Evolutionary conservation across 108 stramenopile species (phyloP).

Genomic region (Schizochytrium sp.): DNA sequence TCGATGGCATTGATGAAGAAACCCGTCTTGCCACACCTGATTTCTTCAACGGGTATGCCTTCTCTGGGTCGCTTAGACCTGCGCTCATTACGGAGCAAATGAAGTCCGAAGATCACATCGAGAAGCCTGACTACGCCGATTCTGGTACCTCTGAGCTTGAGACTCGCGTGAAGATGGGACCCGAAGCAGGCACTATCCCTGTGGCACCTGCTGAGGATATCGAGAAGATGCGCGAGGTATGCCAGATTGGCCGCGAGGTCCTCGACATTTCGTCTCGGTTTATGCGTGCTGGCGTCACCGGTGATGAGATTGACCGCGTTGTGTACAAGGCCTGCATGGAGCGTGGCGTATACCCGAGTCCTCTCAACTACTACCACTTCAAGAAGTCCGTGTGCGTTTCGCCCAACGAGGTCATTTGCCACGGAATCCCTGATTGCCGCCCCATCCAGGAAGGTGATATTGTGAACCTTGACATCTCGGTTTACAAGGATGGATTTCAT

Average conservation of each 20-base stretch:
- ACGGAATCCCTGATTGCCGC: slow-evolving; percentile 96
- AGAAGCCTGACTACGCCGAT: slow-evolving; percentile 16
- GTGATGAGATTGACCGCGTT: slow-evolving; percentile 92
- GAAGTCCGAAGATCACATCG: slow-evolving; percentile 5
- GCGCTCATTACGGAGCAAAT: slow-evolving; percentile 41
- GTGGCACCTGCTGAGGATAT: slow-evolving; percentile 78
- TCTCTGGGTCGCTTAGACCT: slow-evolving; percentile 26
- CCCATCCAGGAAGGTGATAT: slow-evolving; percentile 90
- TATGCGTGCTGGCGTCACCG: slow-evolving; percentile 90
- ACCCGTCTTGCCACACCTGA: background rate
- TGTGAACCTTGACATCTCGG: slow-evolving; percentile 94
- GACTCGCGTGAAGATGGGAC: background rate
- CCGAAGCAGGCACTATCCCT: background rate
- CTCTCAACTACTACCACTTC: slow-evolving; percentile 97
- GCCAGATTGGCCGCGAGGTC: slow-evolving; percentile 87
- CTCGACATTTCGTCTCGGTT: slow-evolving; percentile 89
- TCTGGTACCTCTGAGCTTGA: background rate
- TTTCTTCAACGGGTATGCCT: slow-evolving; percentile 3
- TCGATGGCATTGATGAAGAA: slow-evolving; percentile 36
- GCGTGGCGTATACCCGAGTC: slow-evolving; percentile 93
- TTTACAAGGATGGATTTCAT: slow-evolving; percentile 91
- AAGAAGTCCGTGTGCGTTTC: slow-evolving; percentile 96
- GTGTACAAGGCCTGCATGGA: slow-evolving; percentile 94
- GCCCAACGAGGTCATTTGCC: slow-evolving; percentile 99
- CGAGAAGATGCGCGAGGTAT: slow-evolving; percentile 88